Conservation (phyloP, 768 basidiomycete genomes). For the Trametes cinnabarina region DNA sequence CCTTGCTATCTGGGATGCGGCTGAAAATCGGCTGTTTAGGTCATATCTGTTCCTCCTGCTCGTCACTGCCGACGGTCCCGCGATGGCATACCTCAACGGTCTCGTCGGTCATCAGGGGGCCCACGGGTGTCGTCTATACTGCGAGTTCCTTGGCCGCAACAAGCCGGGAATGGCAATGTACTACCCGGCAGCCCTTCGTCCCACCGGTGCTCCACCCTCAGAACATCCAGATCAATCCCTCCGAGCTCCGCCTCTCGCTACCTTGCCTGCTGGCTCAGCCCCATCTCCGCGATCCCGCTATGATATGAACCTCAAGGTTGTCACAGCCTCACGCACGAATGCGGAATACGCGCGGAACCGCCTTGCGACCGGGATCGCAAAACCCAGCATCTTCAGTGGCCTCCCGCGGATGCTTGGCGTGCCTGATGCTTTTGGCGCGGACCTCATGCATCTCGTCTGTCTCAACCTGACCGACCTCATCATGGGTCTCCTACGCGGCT, state of each 20-base stretch:
- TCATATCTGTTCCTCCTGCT: slow-evolving; percentile 21
- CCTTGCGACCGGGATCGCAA: slow-evolving; percentile 33
- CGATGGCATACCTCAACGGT: slow-evolving; percentile 30
- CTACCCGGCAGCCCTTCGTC: slow-evolving; percentile 33
- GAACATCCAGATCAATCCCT: slow-evolving; percentile 32
- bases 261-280: background rate
- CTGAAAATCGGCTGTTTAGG: background rate
- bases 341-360: slow-evolving; percentile 29
- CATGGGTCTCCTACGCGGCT: slow-evolving; percentile 33
- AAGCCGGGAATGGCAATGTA: slow-evolving; percentile 30
- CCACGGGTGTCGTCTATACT: slow-evolving; percentile 37
- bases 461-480: slow-evolving; percentile 40
- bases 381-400: slow-evolving; percentile 35
- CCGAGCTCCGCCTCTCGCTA: background rate
- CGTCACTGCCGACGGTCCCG: slow-evolving; percentile 6
- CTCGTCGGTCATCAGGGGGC: slow-evolving; percentile 34
- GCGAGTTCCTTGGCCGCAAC: slow-evolving; percentile 28
- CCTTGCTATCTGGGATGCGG: slow-evolving; percentile 29
- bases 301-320: slow-evolving; percentile 14
- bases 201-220: slow-evolving; percentile 21
- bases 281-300: slow-evolving; percentile 10
- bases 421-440: slow-evolving; percentile 26
- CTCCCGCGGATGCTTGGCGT: slow-evolving; percentile 8
- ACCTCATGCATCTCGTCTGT: slow-evolving; percentile 39
- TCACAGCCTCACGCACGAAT: slow-evolving; percentile 22